phyloP scores from a whole-genome alignment of 192 early-diverging fungal species.

The Linnemannia schmuckeri region DNA sequence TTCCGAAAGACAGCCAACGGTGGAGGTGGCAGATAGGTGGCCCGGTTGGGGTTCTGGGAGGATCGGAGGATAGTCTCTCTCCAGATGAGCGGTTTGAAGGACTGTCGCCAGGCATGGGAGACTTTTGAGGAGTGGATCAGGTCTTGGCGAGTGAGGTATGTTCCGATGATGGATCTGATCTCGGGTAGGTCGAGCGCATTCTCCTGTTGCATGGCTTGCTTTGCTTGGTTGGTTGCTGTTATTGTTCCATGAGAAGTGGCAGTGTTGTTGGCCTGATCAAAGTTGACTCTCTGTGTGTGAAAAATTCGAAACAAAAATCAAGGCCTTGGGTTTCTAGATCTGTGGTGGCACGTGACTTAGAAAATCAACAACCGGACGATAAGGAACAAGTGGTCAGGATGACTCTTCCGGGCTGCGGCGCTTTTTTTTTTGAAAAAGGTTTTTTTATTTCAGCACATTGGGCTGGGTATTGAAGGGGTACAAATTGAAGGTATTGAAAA shows the following conservation, averaged over 20 bases:
- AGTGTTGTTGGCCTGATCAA: not conserved
- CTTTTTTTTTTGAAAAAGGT: not conserved
- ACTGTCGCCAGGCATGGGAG: constrained; percentile 19
- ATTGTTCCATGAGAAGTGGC: not conserved
- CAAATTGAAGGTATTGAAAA: not conserved
- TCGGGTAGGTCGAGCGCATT: constrained; percentile 29
- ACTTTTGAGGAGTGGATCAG: constrained; percentile 6
- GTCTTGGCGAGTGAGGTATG: constrained; percentile 17
- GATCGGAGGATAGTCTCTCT: constrained; percentile 10
- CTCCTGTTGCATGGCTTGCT: not conserved
- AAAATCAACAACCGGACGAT: not conserved
- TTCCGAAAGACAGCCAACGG: not conserved
- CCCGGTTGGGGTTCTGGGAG: not conserved
- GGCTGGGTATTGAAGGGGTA: no score
- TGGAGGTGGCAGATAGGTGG: not conserved
- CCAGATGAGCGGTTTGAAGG: constrained; percentile 31
- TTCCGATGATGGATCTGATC: constrained; percentile 17
- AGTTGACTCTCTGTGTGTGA: no score
- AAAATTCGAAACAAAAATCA: not conserved
- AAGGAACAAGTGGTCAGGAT: not conserved
- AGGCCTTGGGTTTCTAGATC: no score
- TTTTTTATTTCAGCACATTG: not conserved
- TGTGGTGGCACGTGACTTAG: not conserved
- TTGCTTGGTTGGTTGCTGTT: no score
- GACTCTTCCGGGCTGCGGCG: constrained; percentile 3